Evolutionary conservation across 768 basidiomycete genomes (phyloP).

Genomic region (Lactarius pseudohatsudake): DNA sequence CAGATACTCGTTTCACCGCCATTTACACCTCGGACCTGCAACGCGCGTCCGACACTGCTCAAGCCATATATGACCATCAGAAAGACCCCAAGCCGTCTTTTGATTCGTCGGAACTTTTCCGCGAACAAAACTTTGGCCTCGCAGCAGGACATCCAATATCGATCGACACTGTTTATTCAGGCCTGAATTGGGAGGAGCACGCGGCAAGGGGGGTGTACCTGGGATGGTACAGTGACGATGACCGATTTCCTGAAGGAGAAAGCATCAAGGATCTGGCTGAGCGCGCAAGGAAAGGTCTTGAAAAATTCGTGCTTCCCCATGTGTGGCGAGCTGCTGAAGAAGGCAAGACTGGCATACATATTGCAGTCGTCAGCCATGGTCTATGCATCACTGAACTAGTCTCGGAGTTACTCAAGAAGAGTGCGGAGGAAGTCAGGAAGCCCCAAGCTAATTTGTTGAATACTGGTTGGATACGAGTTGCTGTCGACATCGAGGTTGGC

Average conservation of each 20-base stretch:
- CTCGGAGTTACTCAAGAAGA: constrained; percentile 47
- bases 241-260: constrained; percentile 69
- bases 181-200: constrained; percentile 43
- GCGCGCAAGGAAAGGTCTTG: constrained; percentile 53
- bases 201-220: constrained; percentile 56
- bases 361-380: constrained; percentile 77
- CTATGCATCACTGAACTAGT: constrained; percentile 58
- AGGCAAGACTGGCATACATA: constrained; percentile 44
- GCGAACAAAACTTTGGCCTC: constrained; percentile 68
- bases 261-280: constrained; percentile 58
- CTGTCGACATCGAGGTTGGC: constrained; percentile 44
- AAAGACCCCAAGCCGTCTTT: constrained; percentile 47
- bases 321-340: constrained; percentile 45
- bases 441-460: constrained; percentile 49
- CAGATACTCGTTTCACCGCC: constrained; percentile 47
- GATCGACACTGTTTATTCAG: constrained; percentile 27
- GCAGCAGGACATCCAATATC: constrained; percentile 63
- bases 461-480: constrained; percentile 66
- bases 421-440: constrained; percentile 37
- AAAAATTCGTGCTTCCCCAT: constrained; percentile 55
- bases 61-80: constrained; percentile 53
- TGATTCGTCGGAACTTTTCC: constrained; percentile 49
- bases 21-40: constrained; percentile 68
- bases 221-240: constrained; percentile 42
- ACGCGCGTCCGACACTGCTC: constrained; percentile 62